Evolutionary conservation across 257 asterid species (phyloP).

Genomic region (Solanum lycopersicoides): DNA sequence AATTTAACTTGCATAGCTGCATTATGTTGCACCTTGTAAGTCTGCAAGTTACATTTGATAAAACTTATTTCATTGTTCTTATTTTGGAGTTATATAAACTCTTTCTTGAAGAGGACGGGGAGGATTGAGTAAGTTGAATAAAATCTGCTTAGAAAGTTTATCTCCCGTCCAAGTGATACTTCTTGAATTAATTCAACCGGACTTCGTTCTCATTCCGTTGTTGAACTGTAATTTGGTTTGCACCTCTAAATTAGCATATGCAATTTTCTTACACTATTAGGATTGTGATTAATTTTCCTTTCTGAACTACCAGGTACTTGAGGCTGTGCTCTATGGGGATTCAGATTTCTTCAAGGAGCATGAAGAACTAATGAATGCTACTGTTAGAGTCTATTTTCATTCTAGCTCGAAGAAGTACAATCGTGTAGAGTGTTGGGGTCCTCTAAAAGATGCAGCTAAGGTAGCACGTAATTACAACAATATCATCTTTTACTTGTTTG

Average conservation of each 20-base stretch:
- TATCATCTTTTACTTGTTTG: not conserved
- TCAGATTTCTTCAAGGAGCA: conserved; percentile 51
- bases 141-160: not conserved
- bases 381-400: conserved; percentile 77
- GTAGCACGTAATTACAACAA: conserved; percentile 14
- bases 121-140: not conserved
- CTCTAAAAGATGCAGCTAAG: conserved; percentile 71
- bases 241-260: not conserved
- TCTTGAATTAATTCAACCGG: not conserved
- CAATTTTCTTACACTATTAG: not conserved
- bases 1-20: not conserved
- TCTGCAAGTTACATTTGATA: not conserved
- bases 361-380: conserved; percentile 61
- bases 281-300: not conserved
- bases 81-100: not conserved
- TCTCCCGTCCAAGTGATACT: not conserved
- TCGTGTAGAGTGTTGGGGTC: conserved; percentile 85
- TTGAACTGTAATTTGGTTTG: not conserved
- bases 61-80: not conserved
- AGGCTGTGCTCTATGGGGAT: conserved; percentile 81
- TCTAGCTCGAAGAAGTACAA: conserved; percentile 74
- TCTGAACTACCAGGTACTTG: conserved; percentile 50
- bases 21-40: not conserved
- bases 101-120: not conserved
- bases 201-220: not conserved